Base-by-base conservation (phyloP, 306 rosid genomes). In the Alnus glutinosa region DNA sequence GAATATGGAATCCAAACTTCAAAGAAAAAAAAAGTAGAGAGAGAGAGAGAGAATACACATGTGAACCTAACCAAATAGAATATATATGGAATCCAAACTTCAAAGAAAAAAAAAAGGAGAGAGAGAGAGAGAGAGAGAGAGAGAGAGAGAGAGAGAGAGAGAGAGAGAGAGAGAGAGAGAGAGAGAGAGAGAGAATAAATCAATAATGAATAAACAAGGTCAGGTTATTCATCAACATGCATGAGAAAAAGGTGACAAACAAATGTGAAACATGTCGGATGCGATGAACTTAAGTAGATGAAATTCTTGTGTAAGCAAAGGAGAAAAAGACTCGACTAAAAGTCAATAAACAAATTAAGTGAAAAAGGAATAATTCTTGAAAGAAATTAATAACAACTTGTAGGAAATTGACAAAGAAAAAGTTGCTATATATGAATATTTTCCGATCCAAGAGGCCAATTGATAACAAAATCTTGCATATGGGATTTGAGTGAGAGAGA, bases 1-100 rank as follows among this genome's bases (percentile, higher is more conserved):
- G 78, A 86, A 84, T 68, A 82, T 81, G 82, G 88, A 88, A 84
- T 78, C 83, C 52, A 44, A 70, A 67, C 36, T 83, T 81, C 69
- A 51, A 19, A 57, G 30, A 0, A 15, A 16, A 75, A 0, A 15
- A 30, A 75, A 57, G 37, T 23, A 23, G 28, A 66, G 61, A 57
- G 64, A 68, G 55, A 87, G 76, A 74, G 83, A 57, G 58, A 55
- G 30, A 57, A 32, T 23, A 23, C 37, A 13, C 9, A 75, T 54
- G 37, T 59, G 69, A 80, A 81, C 77, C 74, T 61, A 67, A 77
- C 64, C 69, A 51, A 61, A 74, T 67, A 61, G 78, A 86, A 84
- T 68, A 82, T 81, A 84, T 68, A 82, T 81, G 82, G 88, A 88
- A 84, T 78, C 83, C 52, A 44, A 70, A 67, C 36, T 83, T 81